These are phyloP conservation scores for Botryotinia convoluta DNA, from an alignment of 2,329 filamentous ascomycete species.

Conservation along the genomic window DNA sequence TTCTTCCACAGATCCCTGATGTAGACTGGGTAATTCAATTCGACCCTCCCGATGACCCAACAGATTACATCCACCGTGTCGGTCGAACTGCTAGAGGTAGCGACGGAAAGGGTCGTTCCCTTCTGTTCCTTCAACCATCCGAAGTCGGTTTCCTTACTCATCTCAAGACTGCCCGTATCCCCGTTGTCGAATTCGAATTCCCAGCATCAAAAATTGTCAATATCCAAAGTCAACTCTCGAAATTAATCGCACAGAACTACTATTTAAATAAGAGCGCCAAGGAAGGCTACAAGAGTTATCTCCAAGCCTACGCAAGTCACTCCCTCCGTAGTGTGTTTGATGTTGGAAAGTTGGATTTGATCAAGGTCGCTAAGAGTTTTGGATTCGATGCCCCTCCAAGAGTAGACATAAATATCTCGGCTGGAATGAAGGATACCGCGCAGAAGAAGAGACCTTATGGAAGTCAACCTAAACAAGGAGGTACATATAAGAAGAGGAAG, in stretches of 20 bases:
- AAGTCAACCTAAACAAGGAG: conserved; percentile 67
- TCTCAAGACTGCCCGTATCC: conserved; percentile 86
- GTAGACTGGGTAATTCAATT: conserved; percentile 98
- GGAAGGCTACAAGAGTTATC: conserved; percentile 80
- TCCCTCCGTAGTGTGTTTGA: conserved; percentile 80
- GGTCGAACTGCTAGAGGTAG: conserved; percentile 88
- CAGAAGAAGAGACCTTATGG: conserved; percentile 68
- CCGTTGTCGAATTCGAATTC: conserved; percentile 95
- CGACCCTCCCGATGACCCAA: conserved; percentile 86
- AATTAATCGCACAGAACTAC: conserved; percentile 92
- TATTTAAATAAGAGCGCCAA: conserved; percentile 87
- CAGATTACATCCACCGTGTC: conserved; percentile 93
- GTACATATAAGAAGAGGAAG: conserved; percentile 38
- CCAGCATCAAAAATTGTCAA: conserved; percentile 89
- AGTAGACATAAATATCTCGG: conserved; percentile 74
- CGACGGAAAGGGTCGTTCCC: conserved; percentile 77
- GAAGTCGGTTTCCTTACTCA: conserved; percentile 92
- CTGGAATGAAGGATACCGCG: conserved; percentile 75
- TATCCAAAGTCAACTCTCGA: conserved; percentile 87
- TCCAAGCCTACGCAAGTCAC: conserved; percentile 92
- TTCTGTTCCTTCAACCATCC: conserved; percentile 90
- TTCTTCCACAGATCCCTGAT: conserved; percentile 65
- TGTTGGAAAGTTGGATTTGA: conserved; percentile 75
- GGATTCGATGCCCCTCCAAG: conserved; percentile 75
- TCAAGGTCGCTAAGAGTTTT: conserved; percentile 82